A percentile compares a stretch with the other conserved stretches of the same genome.
Evolutionary conservation across 2,329 filamentous ascomycete genomes (phyloP).

Genomic region (Alternaria metachromatica): DNA sequence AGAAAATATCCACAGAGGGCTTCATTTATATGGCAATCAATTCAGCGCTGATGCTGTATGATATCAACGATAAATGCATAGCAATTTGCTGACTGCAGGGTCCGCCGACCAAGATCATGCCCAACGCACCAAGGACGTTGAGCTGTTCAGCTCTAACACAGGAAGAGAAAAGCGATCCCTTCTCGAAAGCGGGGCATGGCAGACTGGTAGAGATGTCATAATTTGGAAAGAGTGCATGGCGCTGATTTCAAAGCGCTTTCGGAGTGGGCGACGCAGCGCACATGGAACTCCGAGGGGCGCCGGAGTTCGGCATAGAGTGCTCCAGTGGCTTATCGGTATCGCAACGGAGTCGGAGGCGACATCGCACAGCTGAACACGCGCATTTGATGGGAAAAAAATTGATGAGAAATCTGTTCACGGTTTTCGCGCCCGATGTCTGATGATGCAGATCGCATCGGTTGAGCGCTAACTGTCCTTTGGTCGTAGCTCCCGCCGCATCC

Average conservation of each 20-base stretch:
- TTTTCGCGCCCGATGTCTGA: not conserved
- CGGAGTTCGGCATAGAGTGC: not conserved
- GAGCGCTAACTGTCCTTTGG: not conserved
- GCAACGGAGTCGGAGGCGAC: not conserved
- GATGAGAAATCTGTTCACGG: not conserved
- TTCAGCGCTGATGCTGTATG: not conserved
- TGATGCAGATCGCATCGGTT: not conserved
- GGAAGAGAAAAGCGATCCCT: not conserved
- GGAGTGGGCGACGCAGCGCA: not conserved
- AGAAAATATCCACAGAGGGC: not conserved
- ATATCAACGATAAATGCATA: not conserved
- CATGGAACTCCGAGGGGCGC: not conserved
- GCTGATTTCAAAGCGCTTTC: not conserved
- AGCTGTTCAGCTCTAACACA: not conserved
- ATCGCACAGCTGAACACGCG: not conserved
- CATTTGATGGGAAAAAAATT: not conserved
- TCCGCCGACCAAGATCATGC: not conserved
- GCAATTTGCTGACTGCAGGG: not conserved
- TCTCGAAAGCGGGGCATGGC: slow-evolving; percentile 1
- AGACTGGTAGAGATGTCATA: not conserved
- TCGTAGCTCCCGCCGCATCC: not conserved
- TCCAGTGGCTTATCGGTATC: not conserved
- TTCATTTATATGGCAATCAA: not conserved
- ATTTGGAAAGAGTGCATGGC: not conserved
- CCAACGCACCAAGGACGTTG: not conserved